A percentile compares a stretch with the other conserved stretches of the same genome.
phyloP scores from a whole-genome alignment of 2,329 filamentous ascomycete genomes.

The Didymella sp. region DNA sequence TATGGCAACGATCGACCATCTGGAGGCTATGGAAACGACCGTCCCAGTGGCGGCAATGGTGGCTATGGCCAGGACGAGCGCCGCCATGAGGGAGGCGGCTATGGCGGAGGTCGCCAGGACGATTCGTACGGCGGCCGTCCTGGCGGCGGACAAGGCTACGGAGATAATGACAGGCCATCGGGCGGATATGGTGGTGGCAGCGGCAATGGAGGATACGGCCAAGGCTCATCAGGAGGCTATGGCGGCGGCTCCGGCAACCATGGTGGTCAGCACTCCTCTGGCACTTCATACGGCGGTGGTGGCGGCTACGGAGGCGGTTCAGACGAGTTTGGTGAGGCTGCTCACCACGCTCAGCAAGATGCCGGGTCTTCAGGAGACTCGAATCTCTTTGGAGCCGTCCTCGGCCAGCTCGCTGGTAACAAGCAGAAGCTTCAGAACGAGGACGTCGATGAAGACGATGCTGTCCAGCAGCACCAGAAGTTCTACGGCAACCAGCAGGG shows the following conservation, averaged over 20 bases:
- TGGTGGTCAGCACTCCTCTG: slow-evolving; percentile 47
- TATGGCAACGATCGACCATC: slow-evolving; percentile 1
- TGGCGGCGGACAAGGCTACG: slow-evolving; percentile 17
- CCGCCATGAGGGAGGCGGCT: slow-evolving; percentile 25
- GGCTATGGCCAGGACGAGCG: slow-evolving; percentile 28
- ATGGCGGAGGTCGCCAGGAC: slow-evolving; percentile 19
- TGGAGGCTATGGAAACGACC: slow-evolving; percentile 17
- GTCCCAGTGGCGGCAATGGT: slow-evolving; percentile 22
- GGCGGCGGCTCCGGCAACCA: slow-evolving; percentile 32
- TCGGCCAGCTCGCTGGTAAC: slow-evolving; percentile 63
- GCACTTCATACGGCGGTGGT: slow-evolving; percentile 55
- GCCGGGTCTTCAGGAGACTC: slow-evolving; percentile 59
- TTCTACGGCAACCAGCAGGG: slow-evolving; percentile 65
- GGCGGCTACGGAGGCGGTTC: slow-evolving; percentile 49
- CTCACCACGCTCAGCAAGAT: slow-evolving; percentile 63
- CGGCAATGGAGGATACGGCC: slow-evolving; percentile 18
- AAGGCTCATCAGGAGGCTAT: slow-evolving; percentile 26
- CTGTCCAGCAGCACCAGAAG: slow-evolving; percentile 76
- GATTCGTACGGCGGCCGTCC: slow-evolving; percentile 24
- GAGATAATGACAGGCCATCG: slow-evolving; percentile 34
- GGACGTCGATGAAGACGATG: slow-evolving; percentile 68
- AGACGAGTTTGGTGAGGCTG: slow-evolving; percentile 62
- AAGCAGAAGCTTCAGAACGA: slow-evolving; percentile 59
- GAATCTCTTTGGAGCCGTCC: slow-evolving; percentile 63
- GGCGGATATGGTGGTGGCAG: slow-evolving; percentile 19